Base-by-base conservation (phyloP, 1,139 yeast species). In the Keqinozyma sinolaborantium region DNA sequence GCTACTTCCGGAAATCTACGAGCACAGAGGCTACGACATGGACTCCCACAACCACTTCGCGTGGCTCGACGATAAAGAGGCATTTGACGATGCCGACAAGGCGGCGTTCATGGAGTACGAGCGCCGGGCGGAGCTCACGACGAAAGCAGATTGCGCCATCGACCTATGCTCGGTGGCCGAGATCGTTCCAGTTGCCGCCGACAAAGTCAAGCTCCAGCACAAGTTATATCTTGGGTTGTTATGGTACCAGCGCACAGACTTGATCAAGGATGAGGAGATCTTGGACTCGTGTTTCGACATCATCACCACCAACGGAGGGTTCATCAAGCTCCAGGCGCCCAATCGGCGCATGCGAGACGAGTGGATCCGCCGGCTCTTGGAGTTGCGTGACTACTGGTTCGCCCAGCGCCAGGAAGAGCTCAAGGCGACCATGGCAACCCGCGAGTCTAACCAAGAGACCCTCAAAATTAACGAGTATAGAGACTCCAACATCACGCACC, bases 61-160 rank as follows among this genome's bases (percentile, higher is more conserved):
- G 2, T 86, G 95, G 95, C 51, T 87, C 4, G 56, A 56, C 2
- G 43, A 43, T 1, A 56, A 60, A 1, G 10, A 10, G 9, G 72
- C 73, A 3, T 78, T 81, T 42, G 57, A 59, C 2, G 42, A 50
- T n/a, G 49, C 60, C 14, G 95, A 88, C 48, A 44, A 51, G 2
- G 56, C 58, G 27, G 94, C 95, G 0, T 46, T 76, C 14, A 63
- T 65, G 25, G 94, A 86, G 41, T 72, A 73, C 31, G 79, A 79
- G 40, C 65, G 96, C 34, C 68, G 82, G 32, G 59, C 79, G 0
- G 65, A 70, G 18, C 73, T 75, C 37, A 54, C 85, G 2, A 55
- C 75, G 1, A 73, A 73, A 31, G 73, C 95, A 0, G 73, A 74
- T 20, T 80, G 81, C 0, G 60, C 82, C 18, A 50, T 88, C 4